Evolutionary conservation across 179 eudicot species (phyloP), one percentile per base, ranked within the genome.

Genomic region (Amaranthus tricolor): DNA sequence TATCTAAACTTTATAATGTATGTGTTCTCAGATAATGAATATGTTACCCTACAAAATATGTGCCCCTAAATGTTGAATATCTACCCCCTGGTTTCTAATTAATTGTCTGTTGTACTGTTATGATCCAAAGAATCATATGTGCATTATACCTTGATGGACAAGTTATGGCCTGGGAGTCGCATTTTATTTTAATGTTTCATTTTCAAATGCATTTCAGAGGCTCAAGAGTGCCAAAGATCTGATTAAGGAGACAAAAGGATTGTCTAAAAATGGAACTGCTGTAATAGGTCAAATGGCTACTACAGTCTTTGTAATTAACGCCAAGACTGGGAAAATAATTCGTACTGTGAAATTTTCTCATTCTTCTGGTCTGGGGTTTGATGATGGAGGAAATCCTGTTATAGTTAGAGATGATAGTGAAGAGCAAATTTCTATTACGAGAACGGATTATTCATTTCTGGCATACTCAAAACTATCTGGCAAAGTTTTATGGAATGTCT

Each of bases 201-300:
- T 31, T 66, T 54, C 5, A 53, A 65, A 44, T 74, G 66, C 56
- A 59, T 76, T 77, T 58, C 92, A 88, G 92, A 84, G 84, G 78
- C 92, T 85, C 57, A 78, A 78, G 24, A 75, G 85, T 76, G 88
- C 83, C 40, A 88, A 83, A 79, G 91, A 87, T 78, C 82, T 88
- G n/a, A 74, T 90, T 74, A 81, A 76, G 68, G 80, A 76, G 66
- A 87, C 91, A 6, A 90, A 89, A 71, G 85, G 87, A 56, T 49
- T 83, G 74, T 78, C 72, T 66, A 83, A 68, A 54, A 85, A 85
- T 77, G 91, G 89, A 49, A 85, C 89, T 53, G 73, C 83, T 40
- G 81, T 90, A 70, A 78, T 83, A 57, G 91, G 91, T 65, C 82
- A 88, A 60, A 87, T 85, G 87, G 82, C 86, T 57, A 88, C 91